Evolutionary conservation across 305 asterid genomes (phyloP), one percentile per base, ranked within the genome.

Genomic region (Rubia tinctorum): DNA sequence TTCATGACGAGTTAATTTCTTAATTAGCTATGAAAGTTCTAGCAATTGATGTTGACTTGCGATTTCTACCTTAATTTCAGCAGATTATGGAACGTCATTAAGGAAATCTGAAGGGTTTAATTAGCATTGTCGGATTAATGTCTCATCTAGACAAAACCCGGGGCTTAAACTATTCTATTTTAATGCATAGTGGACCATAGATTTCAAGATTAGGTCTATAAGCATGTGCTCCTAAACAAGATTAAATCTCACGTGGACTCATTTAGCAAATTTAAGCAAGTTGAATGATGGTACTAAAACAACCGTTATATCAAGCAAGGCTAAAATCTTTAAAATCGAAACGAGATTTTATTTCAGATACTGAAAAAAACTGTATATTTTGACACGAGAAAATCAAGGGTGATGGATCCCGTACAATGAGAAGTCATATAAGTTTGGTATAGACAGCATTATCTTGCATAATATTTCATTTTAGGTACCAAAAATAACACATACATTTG

Each of bases 171-270:
- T 4, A n/a, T 69, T 74, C 71, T 25, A 39, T 47, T 18, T 76
- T 77, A 77, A 67, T 43, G 73, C 66, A 64, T 49, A 65, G 70
- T 80, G 81, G 82, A 78, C 82, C 76, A 67, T 60, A 83, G 73
- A 58, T 73, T 71, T 69, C 34, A 72, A 76, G 60, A n/a, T 49
- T 67, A 58, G 80, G 81, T 39, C 72, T 82, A 84, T 78, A 80
- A 72, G 82, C 86, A 66, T 62, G 73, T 83, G 76, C 78, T 83
- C 81, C 69, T 74, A 76, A 81, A 78, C 72, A 80, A 78, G 89
- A 81, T 81, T 79, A 82, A 80, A 81, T 85, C 78, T 81, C 85
- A 81, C 74, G 82, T 82, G 89, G 60, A 56, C 68, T 77, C 71
- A 69, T 43, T 40, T 40, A 68, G 78, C 40, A 81, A 75, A 69